Conservation (phyloP, 768 basidiomycete species). For the Solioccasus polychromus region DNA sequence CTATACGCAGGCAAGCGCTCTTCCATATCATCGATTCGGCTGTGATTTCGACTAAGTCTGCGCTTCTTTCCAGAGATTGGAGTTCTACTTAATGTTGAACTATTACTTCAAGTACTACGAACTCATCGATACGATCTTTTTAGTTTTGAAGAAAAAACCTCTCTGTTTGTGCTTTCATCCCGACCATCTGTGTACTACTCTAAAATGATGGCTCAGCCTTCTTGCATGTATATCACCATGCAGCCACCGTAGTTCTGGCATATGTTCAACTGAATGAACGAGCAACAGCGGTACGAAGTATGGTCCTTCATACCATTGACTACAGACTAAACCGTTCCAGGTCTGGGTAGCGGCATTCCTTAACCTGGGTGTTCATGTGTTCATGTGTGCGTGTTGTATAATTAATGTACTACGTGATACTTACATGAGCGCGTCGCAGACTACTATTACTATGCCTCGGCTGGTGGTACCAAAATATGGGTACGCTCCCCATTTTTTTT, state of each 20-base stretch:
- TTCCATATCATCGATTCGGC: background rate
- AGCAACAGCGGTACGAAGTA: slow-evolving; percentile 78
- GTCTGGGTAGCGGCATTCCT: slow-evolving; percentile 90
- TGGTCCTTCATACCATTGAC: background rate
- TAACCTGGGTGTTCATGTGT: slow-evolving; percentile 87
- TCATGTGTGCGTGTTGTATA: slow-evolving; percentile 75
- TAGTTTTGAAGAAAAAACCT: slow-evolving; percentile 96
- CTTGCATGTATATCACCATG: slow-evolving; percentile 97
- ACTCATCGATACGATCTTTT: slow-evolving; percentile 91
- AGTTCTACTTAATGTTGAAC: slow-evolving; percentile 96
- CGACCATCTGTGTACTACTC: background rate
- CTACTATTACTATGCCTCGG: slow-evolving; percentile 97
- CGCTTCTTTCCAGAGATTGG: slow-evolving; percentile 49
- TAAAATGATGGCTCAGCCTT: slow-evolving; percentile 50
- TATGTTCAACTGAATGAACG: slow-evolving; percentile 89
- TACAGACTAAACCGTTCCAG: slow-evolving; percentile 34
- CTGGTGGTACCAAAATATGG: slow-evolving; percentile 45
- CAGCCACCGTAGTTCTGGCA: slow-evolving; percentile 90
- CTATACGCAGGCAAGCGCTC: slow-evolving; percentile 75
- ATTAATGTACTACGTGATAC: no score
- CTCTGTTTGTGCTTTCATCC: slow-evolving; percentile 56
- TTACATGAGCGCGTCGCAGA: slow-evolving; percentile 45
- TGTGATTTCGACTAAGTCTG: background rate
- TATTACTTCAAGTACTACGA: slow-evolving; percentile 98
- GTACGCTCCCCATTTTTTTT: slow-evolving; percentile 2